Conservation (phyloP, 2,329 filamentous ascomycete species). For the Trichophyton equinum region DNA sequence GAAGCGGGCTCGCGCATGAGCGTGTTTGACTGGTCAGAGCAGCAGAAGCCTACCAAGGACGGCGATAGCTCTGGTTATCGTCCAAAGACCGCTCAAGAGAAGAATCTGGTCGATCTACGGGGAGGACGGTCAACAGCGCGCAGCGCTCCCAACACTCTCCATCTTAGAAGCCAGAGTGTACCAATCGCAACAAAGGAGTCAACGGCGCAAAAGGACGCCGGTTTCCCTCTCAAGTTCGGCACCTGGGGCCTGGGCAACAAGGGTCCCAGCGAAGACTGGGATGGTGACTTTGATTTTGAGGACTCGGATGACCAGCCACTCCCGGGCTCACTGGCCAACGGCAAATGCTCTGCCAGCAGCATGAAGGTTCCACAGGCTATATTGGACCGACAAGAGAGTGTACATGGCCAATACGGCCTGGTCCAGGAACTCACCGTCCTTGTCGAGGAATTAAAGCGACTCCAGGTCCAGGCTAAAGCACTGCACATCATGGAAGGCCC, state of each 20-base stretch:
- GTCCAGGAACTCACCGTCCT: conserved; percentile 51
- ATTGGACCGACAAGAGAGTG: conserved; percentile 51
- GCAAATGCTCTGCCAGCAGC: conserved; percentile 22
- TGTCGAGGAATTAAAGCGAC: conserved; percentile 53
- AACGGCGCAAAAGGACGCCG: conserved; percentile 34
- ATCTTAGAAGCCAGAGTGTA: conserved; percentile 55
- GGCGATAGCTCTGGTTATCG: conserved; percentile 41
- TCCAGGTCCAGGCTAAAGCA: conserved; percentile 42
- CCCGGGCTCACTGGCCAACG: conserved; percentile 14
- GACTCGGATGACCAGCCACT: conserved; percentile 28
- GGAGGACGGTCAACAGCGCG: conserved; percentile 47
- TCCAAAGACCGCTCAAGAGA: conserved; percentile 52
- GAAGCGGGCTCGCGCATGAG: conserved; percentile 7
- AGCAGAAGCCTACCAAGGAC: conserved; percentile 42
- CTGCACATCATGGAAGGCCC: conserved; percentile 43
- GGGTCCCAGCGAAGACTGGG: conserved; percentile 55
- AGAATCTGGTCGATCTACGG: conserved; percentile 44
- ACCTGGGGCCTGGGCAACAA: conserved; percentile 57
- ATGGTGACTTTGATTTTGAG: conserved; percentile 55
- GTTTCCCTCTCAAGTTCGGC: conserved; percentile 47
- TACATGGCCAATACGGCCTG: conserved; percentile 52
- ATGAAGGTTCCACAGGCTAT: conserved; percentile 48
- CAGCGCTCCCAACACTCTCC: conserved; percentile 46
- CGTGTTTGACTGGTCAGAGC: conserved; percentile 54
- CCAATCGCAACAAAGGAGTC: conserved; percentile 41